Conservation (phyloP, 139 green algal genomes). For the Chlamydomonas incerta region DNA sequence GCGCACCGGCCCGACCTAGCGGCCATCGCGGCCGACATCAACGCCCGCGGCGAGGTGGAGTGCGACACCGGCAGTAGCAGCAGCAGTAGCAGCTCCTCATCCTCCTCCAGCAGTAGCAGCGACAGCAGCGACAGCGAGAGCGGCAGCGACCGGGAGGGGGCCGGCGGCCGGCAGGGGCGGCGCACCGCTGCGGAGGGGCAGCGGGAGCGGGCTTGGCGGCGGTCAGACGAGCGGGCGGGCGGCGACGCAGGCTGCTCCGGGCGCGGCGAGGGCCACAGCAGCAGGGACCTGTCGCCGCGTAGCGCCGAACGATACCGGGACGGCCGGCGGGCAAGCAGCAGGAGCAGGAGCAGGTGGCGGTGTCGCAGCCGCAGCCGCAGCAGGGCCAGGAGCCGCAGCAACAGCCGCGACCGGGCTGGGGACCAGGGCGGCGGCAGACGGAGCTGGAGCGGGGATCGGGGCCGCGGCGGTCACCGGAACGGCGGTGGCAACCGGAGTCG, state of each 20-base stretch:
- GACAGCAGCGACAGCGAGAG: not conserved
- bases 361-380: not conserved
- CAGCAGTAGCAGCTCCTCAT: not conserved
- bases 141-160: not conserved
- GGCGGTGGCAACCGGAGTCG: not conserved
- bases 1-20: conserved; percentile 74
- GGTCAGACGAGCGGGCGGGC: not conserved
- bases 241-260: too few relatives aligned
- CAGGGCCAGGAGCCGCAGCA: too few relatives aligned
- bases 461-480: too few relatives aligned
- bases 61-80: conserved; percentile 45
- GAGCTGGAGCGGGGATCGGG: too few relatives aligned
- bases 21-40: conserved; percentile 54
- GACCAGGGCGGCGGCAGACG: too few relatives aligned
- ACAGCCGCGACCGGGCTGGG: too few relatives aligned
- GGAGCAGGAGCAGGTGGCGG: not conserved
- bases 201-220: not conserved
- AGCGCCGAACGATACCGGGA: too few relatives aligned
- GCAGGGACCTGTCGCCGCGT: not conserved
- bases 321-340: not conserved
- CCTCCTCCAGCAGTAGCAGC: conserved; percentile 47
- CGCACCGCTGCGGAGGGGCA: not conserved
- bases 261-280: too few relatives aligned
- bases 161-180: not conserved
- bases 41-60: conserved; percentile 12